These are phyloP conservation scores for Gomphus sp. DNA, from an alignment of 1,284 basidiomycete genomes.

Conservation along the genomic window DNA sequence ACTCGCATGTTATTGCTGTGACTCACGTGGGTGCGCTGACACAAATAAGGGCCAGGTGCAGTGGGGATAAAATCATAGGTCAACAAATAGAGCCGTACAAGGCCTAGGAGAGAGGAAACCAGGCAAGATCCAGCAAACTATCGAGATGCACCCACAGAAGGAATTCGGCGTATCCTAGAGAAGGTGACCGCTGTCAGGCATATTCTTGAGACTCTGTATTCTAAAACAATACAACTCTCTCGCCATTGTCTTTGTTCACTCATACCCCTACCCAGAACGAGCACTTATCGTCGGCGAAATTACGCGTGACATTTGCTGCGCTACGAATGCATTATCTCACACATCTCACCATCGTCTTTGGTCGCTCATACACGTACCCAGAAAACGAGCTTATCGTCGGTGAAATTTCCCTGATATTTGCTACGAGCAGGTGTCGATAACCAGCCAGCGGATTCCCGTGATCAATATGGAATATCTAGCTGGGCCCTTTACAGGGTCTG, in stretches of 20 bases:
- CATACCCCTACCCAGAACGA: no score
- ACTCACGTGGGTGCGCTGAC: no score
- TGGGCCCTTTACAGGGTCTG: constrained; percentile 87
- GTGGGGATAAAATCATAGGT: no score
- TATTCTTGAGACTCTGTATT: constrained; percentile 63
- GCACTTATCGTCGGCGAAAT: no score
- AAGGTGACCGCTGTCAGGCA: constrained; percentile 43
- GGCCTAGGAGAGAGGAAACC: no score
- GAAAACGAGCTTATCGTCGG: constrained; percentile 73
- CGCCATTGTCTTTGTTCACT: constrained; percentile 78
- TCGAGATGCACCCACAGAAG: constrained; percentile 89
- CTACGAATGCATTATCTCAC: no score
- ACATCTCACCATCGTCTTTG: no score
- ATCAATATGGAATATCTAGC: constrained; percentile 84
- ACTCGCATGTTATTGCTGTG: no score
- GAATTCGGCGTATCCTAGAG: constrained; percentile 87
- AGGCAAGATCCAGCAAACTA: constrained; percentile 86
- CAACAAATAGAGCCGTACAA: no score
- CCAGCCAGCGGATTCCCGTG: constrained; percentile 85
- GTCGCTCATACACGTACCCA: constrained; percentile 92
- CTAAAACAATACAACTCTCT: constrained; percentile 74
- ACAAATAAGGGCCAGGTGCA: no score
- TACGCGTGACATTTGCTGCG: no score
- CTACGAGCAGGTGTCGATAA: constrained; percentile 84
- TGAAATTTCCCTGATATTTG: constrained; percentile 69